Evolutionary conservation across 2,329 filamentous ascomycete genomes (phyloP).

Genomic region (Clarireedia homoeocarpa): DNA sequence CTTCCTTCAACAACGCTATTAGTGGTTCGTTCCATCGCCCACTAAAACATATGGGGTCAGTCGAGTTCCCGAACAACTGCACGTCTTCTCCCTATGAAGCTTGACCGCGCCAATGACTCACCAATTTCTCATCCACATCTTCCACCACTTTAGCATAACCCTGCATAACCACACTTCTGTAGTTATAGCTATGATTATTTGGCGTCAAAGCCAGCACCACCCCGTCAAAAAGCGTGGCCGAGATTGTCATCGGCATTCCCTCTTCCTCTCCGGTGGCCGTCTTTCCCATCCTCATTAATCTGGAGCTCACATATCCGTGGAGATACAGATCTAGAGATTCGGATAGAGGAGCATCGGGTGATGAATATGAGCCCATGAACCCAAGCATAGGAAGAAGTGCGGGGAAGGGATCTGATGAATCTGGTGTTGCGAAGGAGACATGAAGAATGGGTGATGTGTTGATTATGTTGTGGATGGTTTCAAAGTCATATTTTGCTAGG

Average conservation of each 20-base stretch:
- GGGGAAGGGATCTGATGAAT: constrained; percentile 38
- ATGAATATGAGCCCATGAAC: constrained; percentile 64
- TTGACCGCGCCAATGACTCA: neutral
- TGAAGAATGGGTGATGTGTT: constrained; percentile 69
- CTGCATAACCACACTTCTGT: constrained; percentile 67
- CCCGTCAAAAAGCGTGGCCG: constrained; percentile 70
- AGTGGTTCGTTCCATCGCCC: constrained; percentile 72
- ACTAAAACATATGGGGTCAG: constrained; percentile 29
- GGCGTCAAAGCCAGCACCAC: constrained; percentile 73
- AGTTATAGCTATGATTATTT: constrained; percentile 78
- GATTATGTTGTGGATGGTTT: constrained; percentile 67
- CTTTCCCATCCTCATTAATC: constrained; percentile 53
- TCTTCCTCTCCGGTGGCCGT: constrained; percentile 20
- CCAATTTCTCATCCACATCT: constrained; percentile 59
- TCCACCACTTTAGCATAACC: constrained; percentile 64
- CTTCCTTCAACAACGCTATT: constrained; percentile 61
- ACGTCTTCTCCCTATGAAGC: neutral
- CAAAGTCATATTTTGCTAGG: constrained; percentile 61
- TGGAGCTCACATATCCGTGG: constrained; percentile 75
- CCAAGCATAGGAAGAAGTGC: constrained; percentile 76
- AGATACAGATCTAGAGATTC: constrained; percentile 56
- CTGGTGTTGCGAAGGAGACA: constrained; percentile 63
- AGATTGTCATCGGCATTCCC: constrained; percentile 63
- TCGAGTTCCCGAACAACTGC: neutral
- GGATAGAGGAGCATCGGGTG: constrained; percentile 46